Conservation (phyloP, 441 rosid genomes). For the Gossypium lobatum region DNA sequence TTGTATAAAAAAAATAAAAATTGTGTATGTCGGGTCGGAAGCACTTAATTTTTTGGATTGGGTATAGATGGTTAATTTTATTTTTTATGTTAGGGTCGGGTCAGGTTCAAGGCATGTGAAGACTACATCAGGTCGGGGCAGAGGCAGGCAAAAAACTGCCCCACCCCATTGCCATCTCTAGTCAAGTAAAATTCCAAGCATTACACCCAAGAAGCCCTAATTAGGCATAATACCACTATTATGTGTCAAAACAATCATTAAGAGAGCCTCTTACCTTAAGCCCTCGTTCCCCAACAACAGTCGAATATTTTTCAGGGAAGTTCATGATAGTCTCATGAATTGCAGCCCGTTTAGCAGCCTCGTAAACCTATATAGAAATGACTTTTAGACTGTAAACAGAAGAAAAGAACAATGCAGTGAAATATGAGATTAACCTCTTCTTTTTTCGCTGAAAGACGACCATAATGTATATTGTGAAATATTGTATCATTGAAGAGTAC, state of each 20-base stretch:
- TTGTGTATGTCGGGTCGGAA: too few relatives aligned
- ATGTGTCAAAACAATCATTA: not conserved
- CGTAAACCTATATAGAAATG: constrained; percentile 61
- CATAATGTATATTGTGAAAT: constrained; percentile 93
- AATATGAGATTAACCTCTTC: constrained; percentile 52
- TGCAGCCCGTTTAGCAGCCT: constrained; percentile 90
- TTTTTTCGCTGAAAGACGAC: constrained; percentile 83
- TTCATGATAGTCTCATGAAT: constrained; percentile 88
- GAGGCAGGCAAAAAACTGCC: too few relatives aligned
- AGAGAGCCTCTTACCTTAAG: constrained; percentile 68
- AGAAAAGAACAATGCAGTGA: not conserved
- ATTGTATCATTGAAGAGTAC: constrained; percentile 95
- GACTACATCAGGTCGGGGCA: too few relatives aligned
- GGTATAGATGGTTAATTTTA: too few relatives aligned
- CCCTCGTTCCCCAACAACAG: constrained; percentile 96
- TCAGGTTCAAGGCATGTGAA: too few relatives aligned
- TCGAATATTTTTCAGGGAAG: constrained; percentile 85
- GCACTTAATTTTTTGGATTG: too few relatives aligned
- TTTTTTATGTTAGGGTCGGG: too few relatives aligned
- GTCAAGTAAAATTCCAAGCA: not conserved
- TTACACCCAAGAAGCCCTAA: not conserved
- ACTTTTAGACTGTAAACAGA: constrained; percentile 10
- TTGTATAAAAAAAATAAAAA: too few relatives aligned
- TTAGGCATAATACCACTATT: not conserved
- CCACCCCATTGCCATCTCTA: too few relatives aligned